Base-by-base conservation (phyloP, 2,329 filamentous ascomycete species). In the Calycina herbarum region DNA sequence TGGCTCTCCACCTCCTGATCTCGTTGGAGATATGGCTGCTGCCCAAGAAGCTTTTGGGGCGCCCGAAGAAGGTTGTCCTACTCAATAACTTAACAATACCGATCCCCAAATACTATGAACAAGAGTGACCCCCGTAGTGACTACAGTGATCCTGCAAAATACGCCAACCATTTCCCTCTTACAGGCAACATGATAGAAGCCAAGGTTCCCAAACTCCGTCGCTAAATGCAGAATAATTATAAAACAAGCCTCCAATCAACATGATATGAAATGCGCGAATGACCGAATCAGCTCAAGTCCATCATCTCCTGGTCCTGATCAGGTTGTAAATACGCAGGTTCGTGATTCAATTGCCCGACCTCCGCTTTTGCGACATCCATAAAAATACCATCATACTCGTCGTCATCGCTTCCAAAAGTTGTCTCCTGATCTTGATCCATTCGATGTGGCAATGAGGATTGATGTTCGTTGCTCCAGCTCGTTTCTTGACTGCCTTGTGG, bases 1-100 rank as follows among this genome's bases (percentile, higher is more conserved):
- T 67, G 95, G 95, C 10, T 93, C 92, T 24, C 95, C 95, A 57
- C 95, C 95, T 0, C 85, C 92, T 45, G 95, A 98, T 77, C 82
- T 99, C 20, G 91, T 99, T 17, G 94, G 94, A 64, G 93, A 97
- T 76, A 90, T 96, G 86, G 88, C 89, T 64, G 90, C 91, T 60
- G 90, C 91, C 20, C 92, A 94, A 75, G 92, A 94, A 70, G 85
- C 84, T 6, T 81, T 89, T 65, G 85, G 82, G 54, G 82, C 79
- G 40, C 82, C 85, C 31, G 87, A 89, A 70, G 87, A 89, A 71
- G 81, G 84, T 31, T 89, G 87, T 72, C 84, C 86, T 67, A 83
- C 83, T 64, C 87, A 89, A 79, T 89, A 80, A 54, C 2, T 54
- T 29, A 79, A 76, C 29, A 67, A 59, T 57, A 48, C 58, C 29